Evolutionary conservation across 257 asterid genomes (phyloP).

Genomic region (Gentiana dahurica): DNA sequence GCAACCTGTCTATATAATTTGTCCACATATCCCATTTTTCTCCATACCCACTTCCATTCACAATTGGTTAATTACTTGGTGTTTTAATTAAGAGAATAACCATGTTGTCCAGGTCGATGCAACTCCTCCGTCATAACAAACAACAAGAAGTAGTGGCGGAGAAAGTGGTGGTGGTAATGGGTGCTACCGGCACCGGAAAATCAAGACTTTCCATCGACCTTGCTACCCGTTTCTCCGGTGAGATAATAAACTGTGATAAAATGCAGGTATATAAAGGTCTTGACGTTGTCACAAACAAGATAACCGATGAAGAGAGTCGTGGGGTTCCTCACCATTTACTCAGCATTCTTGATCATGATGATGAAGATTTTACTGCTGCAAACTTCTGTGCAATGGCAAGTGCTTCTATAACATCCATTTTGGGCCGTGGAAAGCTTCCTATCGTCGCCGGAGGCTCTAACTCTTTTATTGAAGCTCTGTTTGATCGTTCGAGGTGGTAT

Average conservation of each 20-base stretch:
- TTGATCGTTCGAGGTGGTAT: constrained; percentile 17
- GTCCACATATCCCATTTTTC: too few relatives aligned
- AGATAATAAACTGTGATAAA: constrained; percentile 76
- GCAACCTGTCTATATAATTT: too few relatives aligned
- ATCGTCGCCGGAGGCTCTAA: constrained; percentile 40
- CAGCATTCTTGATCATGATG: constrained; percentile 28
- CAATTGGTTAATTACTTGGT: too few relatives aligned
- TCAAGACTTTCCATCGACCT: constrained; percentile 77
- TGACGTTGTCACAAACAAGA: constrained; percentile 74
- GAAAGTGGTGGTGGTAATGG: constrained; percentile 73
- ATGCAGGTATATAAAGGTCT: constrained; percentile 75
- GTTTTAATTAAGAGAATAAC: too few relatives aligned
- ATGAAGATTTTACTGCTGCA: constrained; percentile 17
- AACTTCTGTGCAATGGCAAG: constrained; percentile 25
- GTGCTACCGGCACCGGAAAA: constrained; percentile 94
- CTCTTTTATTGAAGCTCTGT: constrained; percentile 28
- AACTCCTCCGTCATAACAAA: constrained; percentile 14
- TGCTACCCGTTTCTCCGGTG: constrained; percentile 59
- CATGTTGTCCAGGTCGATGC: constrained; percentile 12
- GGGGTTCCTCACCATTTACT: constrained; percentile 76
- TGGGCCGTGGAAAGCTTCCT: constrained; percentile 19
- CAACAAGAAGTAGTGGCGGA: constrained; percentile 26
- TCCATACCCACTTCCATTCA: too few relatives aligned
- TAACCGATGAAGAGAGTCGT: constrained; percentile 58
- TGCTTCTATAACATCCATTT: constrained; percentile 11